Evolutionary conservation across 176 grass and related monocot genomes (phyloP).

Genomic region (Chloris gayana): DNA sequence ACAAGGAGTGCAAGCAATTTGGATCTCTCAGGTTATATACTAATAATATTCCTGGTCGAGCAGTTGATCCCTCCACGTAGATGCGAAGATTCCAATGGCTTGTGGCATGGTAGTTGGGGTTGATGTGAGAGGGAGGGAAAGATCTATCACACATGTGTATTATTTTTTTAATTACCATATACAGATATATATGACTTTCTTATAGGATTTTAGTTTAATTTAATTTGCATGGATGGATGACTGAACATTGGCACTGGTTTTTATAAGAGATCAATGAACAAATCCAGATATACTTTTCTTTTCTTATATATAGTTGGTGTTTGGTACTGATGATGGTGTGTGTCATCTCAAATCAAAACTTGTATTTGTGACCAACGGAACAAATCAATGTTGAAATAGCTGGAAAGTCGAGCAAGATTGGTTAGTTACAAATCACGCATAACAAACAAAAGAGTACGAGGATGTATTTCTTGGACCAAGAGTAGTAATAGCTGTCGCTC

Average conservation of each 20-base stretch:
- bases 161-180: neutral
- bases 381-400: neutral
- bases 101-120: constrained; percentile 40
- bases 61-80: constrained; percentile 55
- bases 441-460: constrained; percentile 15
- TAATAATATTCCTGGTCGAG: constrained; percentile 65
- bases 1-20: constrained; percentile 39
- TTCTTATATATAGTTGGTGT: constrained; percentile 1
- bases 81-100: constrained; percentile 54
- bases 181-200: neutral
- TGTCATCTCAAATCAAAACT: neutral
- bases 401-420: neutral
- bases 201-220: neutral
- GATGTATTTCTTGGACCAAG: neutral
- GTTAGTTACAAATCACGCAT: neutral
- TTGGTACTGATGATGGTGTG: neutral
- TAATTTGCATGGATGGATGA: constrained; percentile 30
- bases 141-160: constrained; percentile 30
- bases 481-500: neutral
- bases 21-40: constrained; percentile 16
- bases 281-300: neutral
- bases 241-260: neutral
- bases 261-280: neutral
- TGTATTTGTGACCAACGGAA: neutral
- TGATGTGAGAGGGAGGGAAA: constrained; percentile 21